Evolutionary conservation across 441 rosid genomes (phyloP).

Genomic region (Adansonia gregorii): DNA sequence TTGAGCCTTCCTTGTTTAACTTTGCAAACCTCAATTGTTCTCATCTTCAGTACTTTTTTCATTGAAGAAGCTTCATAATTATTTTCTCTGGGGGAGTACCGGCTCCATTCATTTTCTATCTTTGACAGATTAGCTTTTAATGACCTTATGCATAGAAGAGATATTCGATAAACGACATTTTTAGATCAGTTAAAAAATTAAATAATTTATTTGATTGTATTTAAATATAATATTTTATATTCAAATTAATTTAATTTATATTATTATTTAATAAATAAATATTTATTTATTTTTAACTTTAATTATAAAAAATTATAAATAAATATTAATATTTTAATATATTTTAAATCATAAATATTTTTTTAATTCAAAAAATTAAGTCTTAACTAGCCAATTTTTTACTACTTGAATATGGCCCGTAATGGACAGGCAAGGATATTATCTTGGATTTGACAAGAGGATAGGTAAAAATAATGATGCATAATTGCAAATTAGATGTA

Average conservation of each 20-base stretch:
- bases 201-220: too few relatives aligned
- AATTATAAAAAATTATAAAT: too few relatives aligned
- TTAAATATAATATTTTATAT: too few relatives aligned
- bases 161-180: not conserved
- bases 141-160: not conserved
- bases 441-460: not conserved
- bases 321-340: too few relatives aligned
- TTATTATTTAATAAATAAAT: too few relatives aligned
- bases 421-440: not conserved
- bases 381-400: too few relatives aligned
- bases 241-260: too few relatives aligned
- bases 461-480: not conserved
- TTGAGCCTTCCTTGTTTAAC: not conserved
- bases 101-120: not conserved
- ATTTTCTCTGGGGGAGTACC: not conserved
- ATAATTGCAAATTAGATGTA: not conserved
- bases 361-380: too few relatives aligned
- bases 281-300: too few relatives aligned
- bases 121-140: constrained; percentile 4
- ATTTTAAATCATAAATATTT: too few relatives aligned
- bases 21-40: not conserved
- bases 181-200: too few relatives aligned
- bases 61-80: not conserved
- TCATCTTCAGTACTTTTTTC: not conserved
- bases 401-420: too few relatives aligned